Evolutionary conservation across 2,329 filamentous ascomycete genomes (phyloP), one percentile per base, ranked within the genome.

Genomic region (Chrysoporthe deuterocubensis): DNA sequence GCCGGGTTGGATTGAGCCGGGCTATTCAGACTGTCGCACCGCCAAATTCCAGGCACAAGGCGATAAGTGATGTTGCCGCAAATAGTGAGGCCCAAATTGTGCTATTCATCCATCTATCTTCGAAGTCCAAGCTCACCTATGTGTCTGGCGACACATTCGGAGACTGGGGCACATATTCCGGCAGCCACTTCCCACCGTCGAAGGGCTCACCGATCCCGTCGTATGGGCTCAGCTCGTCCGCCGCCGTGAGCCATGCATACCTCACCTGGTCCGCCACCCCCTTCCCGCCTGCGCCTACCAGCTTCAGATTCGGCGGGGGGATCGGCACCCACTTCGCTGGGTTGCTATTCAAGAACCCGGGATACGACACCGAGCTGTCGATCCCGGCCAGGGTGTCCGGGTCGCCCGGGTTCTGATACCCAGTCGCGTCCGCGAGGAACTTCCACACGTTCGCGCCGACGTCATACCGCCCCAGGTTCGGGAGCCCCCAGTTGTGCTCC

Each of bases 201-300:
- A 76, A 81, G 1, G 83, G 75, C 11, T 72, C 76, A 0, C 82
- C 81, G 52, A 76, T 81, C 0, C 82, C 82, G 72, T 83, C 81
- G 68, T 85, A 84, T 0, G 82, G 82, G 0, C 79, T 83, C 34
- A 76, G 67, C 3, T 73, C 71, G 0, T 70, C 70, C 14, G 71
- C 73, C 4, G 71, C 65, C 3, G 68, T 66, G 34, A 72, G 64
- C 81, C 81, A 82, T 8, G 71, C 67, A 4, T 73, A 59, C 32
- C 73, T 73, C 13, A 82, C 75, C 0, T 44, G 66, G 1, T 77
- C 73, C 57, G 80, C 74, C 2, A 84, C 74, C 0, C 78, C 77
- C n/a, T 77, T 69, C 0, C 81, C 81, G 13, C 82, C 80, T 1
- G 82, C 81, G 6, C 82, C 82, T 4, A 75, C 74, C 5, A 85